A percentile compares a stretch with the other conserved stretches of the same genome.
These are phyloP conservation scores for Exophiala aquamarina DNA, from an alignment of 2,329 filamentous ascomycete genomes.

Conservation along the genomic window DNA sequence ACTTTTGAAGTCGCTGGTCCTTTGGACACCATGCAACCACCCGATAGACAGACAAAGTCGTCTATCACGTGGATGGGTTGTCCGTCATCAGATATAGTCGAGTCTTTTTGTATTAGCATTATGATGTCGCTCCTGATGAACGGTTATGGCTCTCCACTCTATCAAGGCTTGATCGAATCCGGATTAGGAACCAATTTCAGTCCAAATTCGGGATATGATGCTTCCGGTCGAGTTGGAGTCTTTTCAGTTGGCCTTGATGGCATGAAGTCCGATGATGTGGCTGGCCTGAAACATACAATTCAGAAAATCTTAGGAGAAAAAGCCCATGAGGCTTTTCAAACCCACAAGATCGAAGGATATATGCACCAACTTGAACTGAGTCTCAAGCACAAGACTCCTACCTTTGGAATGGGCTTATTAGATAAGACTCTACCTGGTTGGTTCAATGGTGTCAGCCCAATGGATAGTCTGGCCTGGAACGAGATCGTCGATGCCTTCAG, in stretches of 20 bases:
- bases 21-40: constrained; percentile 79
- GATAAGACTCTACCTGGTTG: constrained; percentile 86
- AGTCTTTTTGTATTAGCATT: constrained; percentile 83
- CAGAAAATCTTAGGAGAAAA: constrained; percentile 70
- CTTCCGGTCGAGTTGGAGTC: constrained; percentile 71
- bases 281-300: constrained; percentile 72
- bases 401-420: constrained; percentile 88
- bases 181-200: constrained; percentile 92
- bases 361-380: constrained; percentile 92
- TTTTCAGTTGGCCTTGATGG: constrained; percentile 91
- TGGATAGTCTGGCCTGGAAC: constrained; percentile 89
- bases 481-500: constrained; percentile 84
- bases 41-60: constrained; percentile 87
- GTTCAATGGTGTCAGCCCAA: constrained; percentile 94
- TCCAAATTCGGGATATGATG: constrained; percentile 89
- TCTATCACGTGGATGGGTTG: constrained; percentile 91
- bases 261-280: constrained; percentile 77
- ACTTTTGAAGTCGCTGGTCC: constrained; percentile 75
- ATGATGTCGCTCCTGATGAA: constrained; percentile 84
- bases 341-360: constrained; percentile 87
- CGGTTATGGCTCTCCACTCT: constrained; percentile 92
- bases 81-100: constrained; percentile 76
- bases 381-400: constrained; percentile 93
- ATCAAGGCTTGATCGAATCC: constrained; percentile 82
- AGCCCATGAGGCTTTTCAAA: constrained; percentile 76